Evolutionary conservation across 148 eudicot genomes (phyloP).

Genomic region (Fagopyrum homotropicum): DNA sequence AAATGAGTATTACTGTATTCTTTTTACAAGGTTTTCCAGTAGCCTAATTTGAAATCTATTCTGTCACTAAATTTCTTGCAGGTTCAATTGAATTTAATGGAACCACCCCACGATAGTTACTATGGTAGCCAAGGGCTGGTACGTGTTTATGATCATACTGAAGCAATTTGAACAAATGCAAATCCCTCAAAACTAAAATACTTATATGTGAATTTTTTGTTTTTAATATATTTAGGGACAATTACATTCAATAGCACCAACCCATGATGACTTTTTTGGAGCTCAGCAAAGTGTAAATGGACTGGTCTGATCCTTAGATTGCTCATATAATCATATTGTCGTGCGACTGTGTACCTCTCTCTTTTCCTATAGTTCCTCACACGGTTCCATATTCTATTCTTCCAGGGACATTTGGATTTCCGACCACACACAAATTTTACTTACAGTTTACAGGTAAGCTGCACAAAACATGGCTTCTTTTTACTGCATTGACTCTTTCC

Average conservation of each 20-base stretch:
- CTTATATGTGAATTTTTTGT: not conserved
- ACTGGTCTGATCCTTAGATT: conserved; percentile 36
- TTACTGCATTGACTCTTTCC: not conserved
- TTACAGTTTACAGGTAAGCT: conserved; percentile 58
- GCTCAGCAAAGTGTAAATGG: conserved; percentile 70
- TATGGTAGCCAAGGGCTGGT: conserved; percentile 85
- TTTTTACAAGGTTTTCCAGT: not conserved
- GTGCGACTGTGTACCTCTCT: not conserved
- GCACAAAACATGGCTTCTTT: not conserved
- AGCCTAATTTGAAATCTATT: not conserved
- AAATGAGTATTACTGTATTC: too few relatives aligned
- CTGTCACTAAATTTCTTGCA: conserved; percentile 19
- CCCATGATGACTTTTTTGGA: conserved; percentile 75
- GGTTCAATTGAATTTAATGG: conserved; percentile 92
- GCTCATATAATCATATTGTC: not conserved
- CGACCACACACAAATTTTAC: conserved; percentile 53
- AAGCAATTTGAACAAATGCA: not conserved
- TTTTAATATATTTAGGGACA: conserved; percentile 50
- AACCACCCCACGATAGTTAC: conserved; percentile 87
- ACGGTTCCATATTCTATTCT: not conserved
- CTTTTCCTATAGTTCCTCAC: not conserved
- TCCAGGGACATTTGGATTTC: conserved; percentile 76
- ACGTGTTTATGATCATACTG: conserved; percentile 23
- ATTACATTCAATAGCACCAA: conserved; percentile 53
- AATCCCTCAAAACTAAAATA: not conserved